A percentile compares a stretch with the other conserved stretches of the same genome.
Conservation (phyloP, 2,329 filamentous ascomycete species). For the Arthrobotrys pseudoclavata region DNA sequence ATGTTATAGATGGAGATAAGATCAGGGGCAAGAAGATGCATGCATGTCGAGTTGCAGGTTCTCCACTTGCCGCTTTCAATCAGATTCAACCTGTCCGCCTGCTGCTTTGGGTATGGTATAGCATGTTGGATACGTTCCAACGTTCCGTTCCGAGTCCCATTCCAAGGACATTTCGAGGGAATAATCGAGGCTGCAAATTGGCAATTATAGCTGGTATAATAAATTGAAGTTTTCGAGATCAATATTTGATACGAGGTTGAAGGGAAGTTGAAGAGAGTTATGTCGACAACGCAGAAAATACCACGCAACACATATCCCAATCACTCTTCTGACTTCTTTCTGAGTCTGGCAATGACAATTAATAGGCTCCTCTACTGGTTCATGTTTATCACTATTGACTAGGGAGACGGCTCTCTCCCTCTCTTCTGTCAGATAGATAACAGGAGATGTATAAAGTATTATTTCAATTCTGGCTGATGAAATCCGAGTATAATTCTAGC, state of each 20-base stretch:
- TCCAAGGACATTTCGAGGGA: background rate
- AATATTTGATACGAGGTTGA: background rate
- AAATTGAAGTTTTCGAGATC: no score
- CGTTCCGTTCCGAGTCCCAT: constrained; percentile 1
- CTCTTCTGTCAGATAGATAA: no score
- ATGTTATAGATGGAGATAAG: background rate
- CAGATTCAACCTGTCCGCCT: background rate
- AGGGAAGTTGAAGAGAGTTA: background rate
- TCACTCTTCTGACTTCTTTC: no score
- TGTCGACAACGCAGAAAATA: constrained; percentile 20
- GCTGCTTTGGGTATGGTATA: background rate
- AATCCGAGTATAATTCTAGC: no score
- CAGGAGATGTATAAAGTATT: no score
- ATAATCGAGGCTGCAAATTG: background rate
- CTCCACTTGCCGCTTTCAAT: constrained; percentile 19
- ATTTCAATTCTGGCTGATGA: no score
- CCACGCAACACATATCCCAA: constrained; percentile 21
- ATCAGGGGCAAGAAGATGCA: constrained; percentile 6
- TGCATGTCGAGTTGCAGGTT: background rate
- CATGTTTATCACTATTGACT: no score
- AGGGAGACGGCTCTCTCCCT: no score
- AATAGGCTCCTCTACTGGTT: no score
- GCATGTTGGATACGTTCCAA: background rate
- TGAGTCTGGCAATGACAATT: no score
- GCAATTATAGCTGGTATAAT: no score